Percentiles rank a stretch among this genome's conserved stretches.
phyloP scores from a whole-genome alignment of 768 basidiomycete genomes.

The Suillus brevipes region DNA sequence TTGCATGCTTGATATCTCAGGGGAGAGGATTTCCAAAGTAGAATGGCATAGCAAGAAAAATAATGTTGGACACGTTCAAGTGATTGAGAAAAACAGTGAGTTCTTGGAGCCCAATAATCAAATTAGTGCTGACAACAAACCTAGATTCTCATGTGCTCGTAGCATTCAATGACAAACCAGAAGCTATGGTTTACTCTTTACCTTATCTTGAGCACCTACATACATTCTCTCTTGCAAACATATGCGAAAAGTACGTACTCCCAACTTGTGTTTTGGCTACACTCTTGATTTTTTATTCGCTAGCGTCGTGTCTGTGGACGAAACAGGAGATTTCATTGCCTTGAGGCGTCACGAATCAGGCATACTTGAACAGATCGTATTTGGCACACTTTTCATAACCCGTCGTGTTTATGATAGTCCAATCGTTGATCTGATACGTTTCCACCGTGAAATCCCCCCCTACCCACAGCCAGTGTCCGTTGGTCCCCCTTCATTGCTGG shows the following conservation, averaged over 20 bases:
- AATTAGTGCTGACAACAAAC: not conserved
- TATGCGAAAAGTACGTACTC: slow-evolving; percentile 8
- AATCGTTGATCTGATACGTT: slow-evolving; percentile 50
- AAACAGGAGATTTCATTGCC: slow-evolving; percentile 56
- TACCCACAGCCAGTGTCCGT: slow-evolving; percentile 64
- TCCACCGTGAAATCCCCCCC: slow-evolving; percentile 45
- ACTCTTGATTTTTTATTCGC: not conserved
- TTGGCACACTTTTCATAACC: slow-evolving; percentile 61
- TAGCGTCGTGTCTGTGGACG: slow-evolving; percentile 45
- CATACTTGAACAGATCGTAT: slow-evolving; percentile 39
- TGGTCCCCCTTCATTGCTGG: slow-evolving; percentile 55
- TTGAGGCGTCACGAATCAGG: slow-evolving; percentile 34
- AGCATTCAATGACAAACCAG: slow-evolving; percentile 51
- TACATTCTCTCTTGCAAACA: slow-evolving; percentile 37
- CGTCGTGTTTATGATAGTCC: slow-evolving; percentile 51
- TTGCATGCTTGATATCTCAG: slow-evolving; percentile 56
- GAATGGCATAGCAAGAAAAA: slow-evolving; percentile 63
- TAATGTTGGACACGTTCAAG: slow-evolving; percentile 47
- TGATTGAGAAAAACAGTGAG: slow-evolving; percentile 66
- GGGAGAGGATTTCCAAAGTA: slow-evolving; percentile 63
- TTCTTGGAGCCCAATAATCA: not conserved
- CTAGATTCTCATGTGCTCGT: slow-evolving; percentile 56
- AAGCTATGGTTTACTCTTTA: slow-evolving; percentile 58
- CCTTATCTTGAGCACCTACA: slow-evolving; percentile 61
- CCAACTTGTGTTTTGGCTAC: not conserved